Conservation (phyloP, 1,284 basidiomycete genomes). For the Pseudozyma sp. region DNA sequence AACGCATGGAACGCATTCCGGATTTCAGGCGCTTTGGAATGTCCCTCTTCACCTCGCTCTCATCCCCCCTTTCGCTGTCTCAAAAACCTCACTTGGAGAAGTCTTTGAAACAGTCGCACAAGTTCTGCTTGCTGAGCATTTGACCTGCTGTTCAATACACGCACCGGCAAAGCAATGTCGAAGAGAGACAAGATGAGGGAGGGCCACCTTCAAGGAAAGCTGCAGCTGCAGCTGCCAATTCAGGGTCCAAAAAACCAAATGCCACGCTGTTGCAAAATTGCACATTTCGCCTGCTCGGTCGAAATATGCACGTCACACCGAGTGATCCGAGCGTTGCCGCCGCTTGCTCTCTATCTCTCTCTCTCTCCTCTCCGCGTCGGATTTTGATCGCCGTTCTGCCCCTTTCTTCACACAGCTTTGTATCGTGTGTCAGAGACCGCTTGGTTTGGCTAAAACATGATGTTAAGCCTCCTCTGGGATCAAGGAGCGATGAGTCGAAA, state of each 20-base stretch:
- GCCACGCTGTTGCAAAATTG: not conserved
- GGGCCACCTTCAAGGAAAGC: too few relatives aligned
- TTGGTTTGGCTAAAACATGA: too few relatives aligned
- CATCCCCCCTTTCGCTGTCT: not conserved
- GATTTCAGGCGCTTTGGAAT: constrained; percentile 23
- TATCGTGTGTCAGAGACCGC: too few relatives aligned
- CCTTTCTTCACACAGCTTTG: not conserved
- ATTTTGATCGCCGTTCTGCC: too few relatives aligned
- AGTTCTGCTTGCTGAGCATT: too few relatives aligned
- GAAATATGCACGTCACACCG: constrained; percentile 28
- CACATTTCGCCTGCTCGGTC: constrained; percentile 10
- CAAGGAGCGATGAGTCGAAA: too few relatives aligned
- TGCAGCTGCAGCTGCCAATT: too few relatives aligned
- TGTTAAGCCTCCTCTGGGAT: too few relatives aligned
- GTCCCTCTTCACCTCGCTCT: not conserved
- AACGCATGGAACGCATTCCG: constrained; percentile 17
- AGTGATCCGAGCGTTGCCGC: constrained; percentile 24
- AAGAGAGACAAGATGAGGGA: too few relatives aligned
- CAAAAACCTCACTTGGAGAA: not conserved
- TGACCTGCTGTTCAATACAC: too few relatives aligned
- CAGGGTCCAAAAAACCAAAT: not conserved
- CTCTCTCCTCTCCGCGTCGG: not conserved
- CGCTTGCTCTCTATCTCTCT: not conserved
- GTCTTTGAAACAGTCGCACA: too few relatives aligned
- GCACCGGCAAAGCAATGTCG: not conserved